Base-by-base conservation (phyloP, 192 early-diverging fungal genomes). In the Podochytrium sp. region DNA sequence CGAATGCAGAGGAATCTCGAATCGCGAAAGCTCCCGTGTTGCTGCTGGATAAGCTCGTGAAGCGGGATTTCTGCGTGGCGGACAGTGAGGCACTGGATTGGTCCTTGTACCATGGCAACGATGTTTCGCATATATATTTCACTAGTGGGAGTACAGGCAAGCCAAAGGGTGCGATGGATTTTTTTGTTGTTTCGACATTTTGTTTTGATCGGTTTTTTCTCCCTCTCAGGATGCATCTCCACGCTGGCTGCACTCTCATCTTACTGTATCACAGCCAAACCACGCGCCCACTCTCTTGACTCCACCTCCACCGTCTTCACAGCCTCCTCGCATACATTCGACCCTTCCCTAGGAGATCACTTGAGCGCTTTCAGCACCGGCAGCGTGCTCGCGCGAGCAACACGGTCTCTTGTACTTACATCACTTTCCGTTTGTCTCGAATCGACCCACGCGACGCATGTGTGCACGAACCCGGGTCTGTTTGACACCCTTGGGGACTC, bases 321-420 rank as follows among this genome's bases (percentile, higher is more conserved):
- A 20, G 80, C 80, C 14, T 81, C 80, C 20, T 40, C 74, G 5
- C 74, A 73, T 38, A 81, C 77, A 27, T 81, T 81, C 51, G 80
- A 81, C 41, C 80, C 80, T 7, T 66, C 61, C 23, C 47, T 78
- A 27, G 80, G 80, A 1, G 80, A 81, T 43, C 65, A 76, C 41
- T 14, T 66, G 1, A 37, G 74, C 32, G 25, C 77, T n/a, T 66
- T 74, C 38, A 57, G 39, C 12, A 65, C 77, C 5, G 80, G 80
- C 18, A 74, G 47, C 29, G 53, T 59, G 18, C 27, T 81, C 20
- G 76, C 80, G 1, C 49, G 56, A 34, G 63, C 74, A 27, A 27
- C 65, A 25, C 67, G 71, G 6, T 3, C n/a, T 3, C 33, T 42
- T 18, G 69, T 76, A 3, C 35, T 76, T 18, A 43, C 70, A 0